These are phyloP conservation scores for Mycena chlorophos DNA, from an alignment of 768 basidiomycete genomes.

Conservation along the genomic window DNA sequence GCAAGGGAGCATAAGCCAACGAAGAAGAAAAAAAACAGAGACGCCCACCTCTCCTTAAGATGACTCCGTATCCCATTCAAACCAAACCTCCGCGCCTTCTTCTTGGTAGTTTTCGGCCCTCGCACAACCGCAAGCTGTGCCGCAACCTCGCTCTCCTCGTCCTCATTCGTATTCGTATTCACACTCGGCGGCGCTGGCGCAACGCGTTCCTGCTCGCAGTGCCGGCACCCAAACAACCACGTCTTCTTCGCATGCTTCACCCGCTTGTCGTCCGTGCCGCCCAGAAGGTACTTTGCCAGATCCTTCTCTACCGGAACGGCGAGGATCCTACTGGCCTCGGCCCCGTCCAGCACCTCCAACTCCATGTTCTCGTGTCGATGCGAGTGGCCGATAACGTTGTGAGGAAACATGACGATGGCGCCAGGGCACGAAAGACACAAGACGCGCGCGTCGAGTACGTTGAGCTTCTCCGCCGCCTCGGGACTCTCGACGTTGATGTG, in stretches of 20 bases:
- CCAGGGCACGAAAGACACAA: slow-evolving; percentile 52
- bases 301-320: slow-evolving; percentile 24
- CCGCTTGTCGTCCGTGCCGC: slow-evolving; percentile 13
- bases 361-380: slow-evolving; percentile 61
- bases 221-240: slow-evolving; percentile 52
- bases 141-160: slow-evolving; percentile 1
- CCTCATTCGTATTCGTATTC: neutral
- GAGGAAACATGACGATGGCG: slow-evolving; percentile 48
- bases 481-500: slow-evolving; percentile 33
- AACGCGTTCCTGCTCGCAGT: slow-evolving; percentile 37
- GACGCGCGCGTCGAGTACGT: slow-evolving; percentile 33
- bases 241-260: slow-evolving; percentile 32
- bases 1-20: neutral
- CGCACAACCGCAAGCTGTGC: slow-evolving; percentile 6
- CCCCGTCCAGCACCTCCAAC: slow-evolving; percentile 33
- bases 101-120: slow-evolving; percentile 4
- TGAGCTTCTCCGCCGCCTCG: slow-evolving; percentile 23
- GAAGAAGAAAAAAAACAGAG: slow-evolving; percentile 13
- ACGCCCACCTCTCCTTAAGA: slow-evolving; percentile 60
- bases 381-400: slow-evolving; percentile 56
- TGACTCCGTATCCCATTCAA: slow-evolving; percentile 67
- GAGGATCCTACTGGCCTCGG: slow-evolving; percentile 22
- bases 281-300: slow-evolving; percentile 24
- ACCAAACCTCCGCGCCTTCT: slow-evolving; percentile 34
- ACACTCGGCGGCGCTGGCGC: neutral